Evolutionary conservation across 208 protist species (phyloP), one percentile per base, ranked within the genome.

Genomic region (Acanthamoeba quina): DNA sequence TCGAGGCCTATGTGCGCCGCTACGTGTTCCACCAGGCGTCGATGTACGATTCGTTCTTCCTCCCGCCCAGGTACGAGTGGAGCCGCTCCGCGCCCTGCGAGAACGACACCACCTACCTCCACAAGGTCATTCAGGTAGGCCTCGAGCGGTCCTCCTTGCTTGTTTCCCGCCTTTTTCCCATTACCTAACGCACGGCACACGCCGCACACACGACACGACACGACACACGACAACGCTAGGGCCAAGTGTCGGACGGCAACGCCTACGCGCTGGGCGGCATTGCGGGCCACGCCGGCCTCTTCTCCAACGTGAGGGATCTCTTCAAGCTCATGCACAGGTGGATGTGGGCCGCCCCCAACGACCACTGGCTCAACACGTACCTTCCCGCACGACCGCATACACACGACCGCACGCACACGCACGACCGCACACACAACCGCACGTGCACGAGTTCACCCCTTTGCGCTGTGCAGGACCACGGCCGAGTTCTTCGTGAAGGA

Each of bases 221-320:
- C 19, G 29, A n/a, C 29, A 9, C 47, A 49, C 24, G 37, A 24
- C 70, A 6, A 9, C 9, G 2, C 9, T 44, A 78, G 66, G 94
- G 93, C 80, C 80, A 92, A 34, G 96, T 97, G 19, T 96, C 90
- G 19, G 97, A 97, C 80, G 94, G 91, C n/a, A 97, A 97, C 92
- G 94, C 96, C 34, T 97, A 97, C 93, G 96, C 96, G 26, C 44
- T 96, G 54, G 97, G 97, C 29, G 97, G 97, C 64, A 95, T 97
- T 37, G 31, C 92, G 52, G 97, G 97, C 29, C 97, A 97, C 72
- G 97, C 97, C 10, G 97, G 96, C 44, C 58, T 97, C 21, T 97
- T 97, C 58, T 82, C 92, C 41, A 95, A 78, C 64, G 78, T 80
- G 9, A 6, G 29, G 89, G 97, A 97, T 9, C 91, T 95, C 31